Evolutionary conservation across 768 basidiomycete genomes (phyloP).

Genomic region (Boletus edulis): DNA sequence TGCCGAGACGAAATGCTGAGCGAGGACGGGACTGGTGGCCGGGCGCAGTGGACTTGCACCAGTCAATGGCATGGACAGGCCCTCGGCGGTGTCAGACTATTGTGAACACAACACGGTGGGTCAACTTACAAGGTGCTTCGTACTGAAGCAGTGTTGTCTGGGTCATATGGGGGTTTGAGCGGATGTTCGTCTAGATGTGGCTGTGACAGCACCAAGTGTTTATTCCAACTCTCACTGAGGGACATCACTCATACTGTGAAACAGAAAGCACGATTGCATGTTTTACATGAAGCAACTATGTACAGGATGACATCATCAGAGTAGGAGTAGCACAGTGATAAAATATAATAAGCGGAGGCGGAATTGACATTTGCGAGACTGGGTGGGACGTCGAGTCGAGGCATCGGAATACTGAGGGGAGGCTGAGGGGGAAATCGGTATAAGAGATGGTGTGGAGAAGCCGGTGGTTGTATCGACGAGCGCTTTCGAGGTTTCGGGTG

Average conservation of each 20-base stretch:
- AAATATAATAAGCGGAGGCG: constrained; percentile 16
- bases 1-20: constrained; percentile 79
- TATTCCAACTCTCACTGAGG: no score
- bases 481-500: constrained; percentile 26
- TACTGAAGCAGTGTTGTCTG: constrained; percentile 76
- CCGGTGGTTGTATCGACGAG: constrained; percentile 24
- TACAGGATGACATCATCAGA: constrained; percentile 29
- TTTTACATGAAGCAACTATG: constrained; percentile 32
- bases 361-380: constrained; percentile 17
- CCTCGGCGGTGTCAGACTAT: constrained; percentile 43
- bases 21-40: constrained; percentile 71
- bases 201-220: constrained; percentile 5
- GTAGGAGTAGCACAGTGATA: constrained; percentile 16
- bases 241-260: neutral
- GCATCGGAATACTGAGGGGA: constrained; percentile 15
- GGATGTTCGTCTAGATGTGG: constrained; percentile 21
- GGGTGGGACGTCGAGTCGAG: constrained; percentile 23
- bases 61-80: constrained; percentile 84
- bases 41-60: constrained; percentile 80
- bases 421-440: constrained; percentile 10
- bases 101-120: neutral
- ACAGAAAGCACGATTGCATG: constrained; percentile 12
- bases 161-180: constrained; percentile 43
- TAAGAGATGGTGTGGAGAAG: constrained; percentile 1
- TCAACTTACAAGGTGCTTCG: constrained; percentile 76